Evolutionary conservation across 179 eudicot genomes (phyloP), one percentile per base, ranked within the genome.

Genomic region (Beta lomatogona): DNA sequence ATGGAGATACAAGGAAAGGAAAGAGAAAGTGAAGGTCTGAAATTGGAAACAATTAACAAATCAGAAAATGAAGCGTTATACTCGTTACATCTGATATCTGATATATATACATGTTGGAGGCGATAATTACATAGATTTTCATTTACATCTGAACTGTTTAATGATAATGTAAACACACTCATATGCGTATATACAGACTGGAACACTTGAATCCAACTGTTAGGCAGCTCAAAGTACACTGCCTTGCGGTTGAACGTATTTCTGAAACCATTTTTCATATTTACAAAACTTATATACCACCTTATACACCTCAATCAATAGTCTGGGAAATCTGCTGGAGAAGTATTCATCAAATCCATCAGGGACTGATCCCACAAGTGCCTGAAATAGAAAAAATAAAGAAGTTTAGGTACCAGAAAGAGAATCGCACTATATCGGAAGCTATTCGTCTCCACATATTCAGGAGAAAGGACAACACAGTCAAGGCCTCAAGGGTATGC

Each of bases 311-410:
- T 93, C 97, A n/a, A 92, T 93, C 81, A 95, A 70, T 72, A 95
- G 89, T 79, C 86, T 85, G 2, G 98, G 98, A 80, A 92, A 95
- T 85, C 95, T 86, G 80, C 86, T 88, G 3, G 76, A 80, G 83
- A 95, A 95, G 87, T 95, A 95, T 71, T 85, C 86, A 75, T 93
- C 89, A 80, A 91, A 95, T 85, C 98, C 98, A 88, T 95, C 97
- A 16, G 98, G 98, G 12, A 93, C 90, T 0, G 91, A 18, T 81
- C 98, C 98, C 50, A 95, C 82, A 60, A 93, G 85, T 52, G 87
- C 91, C 98, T 95, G 94, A 83, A 84, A 28, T 54, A 71, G 57
- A 12, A 31, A 28, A 13, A 22, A 28, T 28, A 75, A 59, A 28
- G 59, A 63, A 15, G 22, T 46, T 22, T 22, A 48, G 45, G 74